These are phyloP conservation scores for Stachybotrys chartarum DNA, from an alignment of 2,329 filamentous ascomycete species.

Conservation along the genomic window DNA sequence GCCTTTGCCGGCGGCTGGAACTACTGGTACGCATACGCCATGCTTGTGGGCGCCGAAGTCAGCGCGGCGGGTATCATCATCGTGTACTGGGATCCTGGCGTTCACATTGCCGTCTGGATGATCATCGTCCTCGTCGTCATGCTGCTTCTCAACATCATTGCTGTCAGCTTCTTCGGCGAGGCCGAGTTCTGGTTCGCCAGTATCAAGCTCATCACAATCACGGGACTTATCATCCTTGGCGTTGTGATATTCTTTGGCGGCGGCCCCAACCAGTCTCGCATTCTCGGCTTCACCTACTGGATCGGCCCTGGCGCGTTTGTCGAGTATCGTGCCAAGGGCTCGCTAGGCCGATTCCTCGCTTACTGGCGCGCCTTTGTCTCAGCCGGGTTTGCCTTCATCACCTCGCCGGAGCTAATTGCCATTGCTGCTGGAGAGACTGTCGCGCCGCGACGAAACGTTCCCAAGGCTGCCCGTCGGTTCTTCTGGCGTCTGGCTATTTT, in stretches of 20 bases:
- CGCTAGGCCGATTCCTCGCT: conserved; percentile 47
- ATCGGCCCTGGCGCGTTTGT: conserved; percentile 36
- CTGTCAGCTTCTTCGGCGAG: conserved; percentile 53
- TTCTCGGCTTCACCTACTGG: conserved; percentile 37
- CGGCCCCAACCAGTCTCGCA: conserved; percentile 38
- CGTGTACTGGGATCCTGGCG: conserved; percentile 49
- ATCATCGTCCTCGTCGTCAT: conserved; percentile 47
- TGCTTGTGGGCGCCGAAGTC: conserved; percentile 50
- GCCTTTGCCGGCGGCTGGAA: conserved; percentile 54
- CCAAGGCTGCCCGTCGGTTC: conserved; percentile 56
- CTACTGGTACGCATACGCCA: conserved; percentile 56
- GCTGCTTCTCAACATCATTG: conserved; percentile 48
- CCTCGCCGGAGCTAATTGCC: conserved; percentile 26
- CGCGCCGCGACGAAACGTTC: conserved; percentile 58
- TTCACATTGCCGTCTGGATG: conserved; percentile 52
- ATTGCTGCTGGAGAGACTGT: conserved; percentile 59
- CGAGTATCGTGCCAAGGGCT: conserved; percentile 38
- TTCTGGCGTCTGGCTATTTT: conserved; percentile 57
- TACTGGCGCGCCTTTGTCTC: conserved; percentile 50
- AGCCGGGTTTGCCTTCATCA: conserved; percentile 55
- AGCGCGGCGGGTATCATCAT: conserved; percentile 52
- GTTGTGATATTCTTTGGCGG: conserved; percentile 51
- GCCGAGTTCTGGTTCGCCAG: conserved; percentile 54
- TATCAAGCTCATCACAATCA: conserved; percentile 52
- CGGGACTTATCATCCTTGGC: conserved; percentile 49